These are phyloP conservation scores for Blastomyces percursus DNA, from an alignment of 2,329 filamentous ascomycete genomes.

Conservation along the genomic window DNA sequence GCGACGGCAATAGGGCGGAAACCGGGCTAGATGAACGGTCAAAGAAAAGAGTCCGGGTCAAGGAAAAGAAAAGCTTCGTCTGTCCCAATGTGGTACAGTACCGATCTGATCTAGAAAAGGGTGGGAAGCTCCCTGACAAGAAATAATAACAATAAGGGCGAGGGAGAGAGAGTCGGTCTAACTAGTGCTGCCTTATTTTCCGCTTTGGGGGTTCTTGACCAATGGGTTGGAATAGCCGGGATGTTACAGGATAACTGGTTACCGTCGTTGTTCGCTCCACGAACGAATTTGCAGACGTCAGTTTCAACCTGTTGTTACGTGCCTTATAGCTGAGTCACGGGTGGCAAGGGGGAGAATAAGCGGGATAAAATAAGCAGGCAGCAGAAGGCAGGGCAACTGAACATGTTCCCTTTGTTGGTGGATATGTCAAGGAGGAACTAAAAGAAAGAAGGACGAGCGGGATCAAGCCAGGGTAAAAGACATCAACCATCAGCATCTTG, in stretches of 20 bases:
- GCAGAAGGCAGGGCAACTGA: neutral
- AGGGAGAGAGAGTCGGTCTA: slow-evolving; percentile 4
- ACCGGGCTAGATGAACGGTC: slow-evolving; percentile 1
- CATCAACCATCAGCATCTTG: neutral
- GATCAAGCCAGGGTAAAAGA: neutral
- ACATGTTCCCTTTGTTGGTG: slow-evolving; percentile 1
- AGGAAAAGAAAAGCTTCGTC: slow-evolving; percentile 4
- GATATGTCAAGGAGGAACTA: neutral
- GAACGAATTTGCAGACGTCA: slow-evolving; percentile 2
- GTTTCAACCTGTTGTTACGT: slow-evolving; percentile 1
- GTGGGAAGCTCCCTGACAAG: neutral
- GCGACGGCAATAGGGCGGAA: slow-evolving; percentile 3
- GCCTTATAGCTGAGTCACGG: slow-evolving; percentile 1
- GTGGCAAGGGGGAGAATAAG: neutral
- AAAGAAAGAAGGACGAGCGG: neutral
- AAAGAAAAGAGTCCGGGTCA: slow-evolving; percentile 1
- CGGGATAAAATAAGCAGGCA: neutral
- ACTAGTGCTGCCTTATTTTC: neutral
- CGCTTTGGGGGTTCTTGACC: neutral
- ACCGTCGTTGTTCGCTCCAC: slow-evolving; percentile 4
- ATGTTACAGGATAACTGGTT: slow-evolving; percentile 1
- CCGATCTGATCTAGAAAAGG: slow-evolving; percentile 1
- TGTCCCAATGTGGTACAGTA: slow-evolving; percentile 5
- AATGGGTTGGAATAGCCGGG: neutral
- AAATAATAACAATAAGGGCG: neutral